Base-by-base conservation (phyloP, 2,329 filamentous ascomycete species). In the Berkeleyomyces basicola region DNA sequence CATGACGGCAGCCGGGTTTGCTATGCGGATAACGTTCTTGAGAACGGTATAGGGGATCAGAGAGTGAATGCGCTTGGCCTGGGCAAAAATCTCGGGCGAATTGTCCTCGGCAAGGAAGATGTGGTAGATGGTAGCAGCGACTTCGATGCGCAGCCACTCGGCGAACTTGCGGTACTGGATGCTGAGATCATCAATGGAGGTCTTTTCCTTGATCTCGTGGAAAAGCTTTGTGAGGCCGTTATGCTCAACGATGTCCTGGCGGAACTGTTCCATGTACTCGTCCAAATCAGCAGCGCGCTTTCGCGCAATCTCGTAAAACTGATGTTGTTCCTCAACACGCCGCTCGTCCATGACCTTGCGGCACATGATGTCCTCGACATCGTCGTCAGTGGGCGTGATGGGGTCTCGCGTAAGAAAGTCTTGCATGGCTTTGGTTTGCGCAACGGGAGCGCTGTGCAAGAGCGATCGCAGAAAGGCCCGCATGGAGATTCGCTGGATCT, bases 91-190 rank as follows among this genome's bases (percentile, higher is more conserved):
- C 70, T 99, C 93, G 0, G 93, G 91, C 0, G 92, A 96, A 73
- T 99, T 99, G 74, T 99, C 93, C 72, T 99, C 93, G 4, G 93
- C 93, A 53, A 99, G 80, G 78, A 99, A 99, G 42, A 99, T 78
- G 72, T 99, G 93, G 71, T 99, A 99, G 64, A 97, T 84, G 31
- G 93, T 96, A 47, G 93, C 93, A 33, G 93, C 93, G 58, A 99
- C 86, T 75, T 99, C 93, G 70, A 99, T 99, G 46, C 93, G 86
- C 59, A 97, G 77, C 93, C 93, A 99, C 73, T 99, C 93, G 16
- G 92, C 92, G 71, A 99, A 97, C 72, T 97, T 99, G 70, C 93
- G 88, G 72, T 97, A 97, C 72, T 97, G 91, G 9, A 95, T 86
- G 70, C 89, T 95, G 61, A 99, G 80, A 68, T 96, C 90, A 66